Conservation (phyloP, 1,284 basidiomycete species). For the Athelia sp. region DNA sequence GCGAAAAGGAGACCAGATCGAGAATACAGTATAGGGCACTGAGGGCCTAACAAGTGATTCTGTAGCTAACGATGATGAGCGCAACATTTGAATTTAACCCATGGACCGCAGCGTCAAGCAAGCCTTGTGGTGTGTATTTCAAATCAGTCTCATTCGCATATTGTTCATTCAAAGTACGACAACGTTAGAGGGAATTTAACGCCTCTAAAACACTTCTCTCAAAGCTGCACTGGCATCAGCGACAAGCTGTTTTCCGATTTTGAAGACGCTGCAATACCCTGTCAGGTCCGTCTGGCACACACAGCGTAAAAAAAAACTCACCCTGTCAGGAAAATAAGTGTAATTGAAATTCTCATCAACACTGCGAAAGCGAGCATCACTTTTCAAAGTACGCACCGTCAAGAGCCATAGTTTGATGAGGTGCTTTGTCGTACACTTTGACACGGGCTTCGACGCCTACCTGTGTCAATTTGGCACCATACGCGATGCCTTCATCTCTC, state of each 20-base stretch:
- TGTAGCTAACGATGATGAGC: no score
- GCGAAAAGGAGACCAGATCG: no score
- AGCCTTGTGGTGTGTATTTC: no score
- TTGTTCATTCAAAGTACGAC: no score
- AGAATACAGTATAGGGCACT: no score
- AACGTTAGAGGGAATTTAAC: no score
- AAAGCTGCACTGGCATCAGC: not conserved
- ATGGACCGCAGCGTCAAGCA: no score
- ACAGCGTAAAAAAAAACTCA: no score
- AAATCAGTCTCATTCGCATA: no score
- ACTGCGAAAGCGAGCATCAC: not conserved
- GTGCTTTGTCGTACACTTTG: constrained; percentile 53
- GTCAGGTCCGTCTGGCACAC: not conserved
- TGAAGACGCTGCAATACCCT: not conserved
- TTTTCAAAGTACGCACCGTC: constrained; percentile 40
- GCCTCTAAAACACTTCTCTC: not conserved
- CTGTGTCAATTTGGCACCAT: constrained; percentile 53
- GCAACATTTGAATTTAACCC: no score
- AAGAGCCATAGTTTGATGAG: constrained; percentile 69
- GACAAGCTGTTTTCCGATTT: not conserved
- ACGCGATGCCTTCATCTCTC: constrained; percentile 60
- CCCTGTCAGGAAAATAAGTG: no score
- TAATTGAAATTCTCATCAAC: not conserved
- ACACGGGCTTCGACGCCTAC: constrained; percentile 52
- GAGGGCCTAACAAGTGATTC: no score